These are phyloP conservation scores for Drosera capensis DNA, from an alignment of 148 eudicot species.

Conservation along the genomic window DNA sequence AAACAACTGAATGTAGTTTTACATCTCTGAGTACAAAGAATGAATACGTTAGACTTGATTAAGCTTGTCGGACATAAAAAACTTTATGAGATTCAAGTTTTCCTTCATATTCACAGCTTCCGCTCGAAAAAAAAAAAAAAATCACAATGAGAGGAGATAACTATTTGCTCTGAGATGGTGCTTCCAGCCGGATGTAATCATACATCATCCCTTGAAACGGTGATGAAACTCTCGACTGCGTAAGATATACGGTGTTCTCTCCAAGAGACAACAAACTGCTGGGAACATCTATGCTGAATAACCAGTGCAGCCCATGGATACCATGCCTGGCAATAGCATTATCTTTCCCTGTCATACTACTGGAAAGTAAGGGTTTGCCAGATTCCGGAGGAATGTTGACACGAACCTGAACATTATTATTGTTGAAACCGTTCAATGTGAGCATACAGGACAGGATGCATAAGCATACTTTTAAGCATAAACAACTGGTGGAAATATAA, in stretches of 20 bases:
- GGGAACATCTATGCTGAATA: conserved; percentile 12
- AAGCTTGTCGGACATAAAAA: too few relatives aligned
- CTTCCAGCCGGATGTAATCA: conserved; percentile 36
- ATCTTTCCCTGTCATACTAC: conserved; percentile 22
- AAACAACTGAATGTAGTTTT: too few relatives aligned
- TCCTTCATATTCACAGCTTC: too few relatives aligned
- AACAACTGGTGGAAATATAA: too few relatives aligned
- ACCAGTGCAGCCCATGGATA: conserved; percentile 23
- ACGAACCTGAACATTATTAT: conserved; percentile 23
- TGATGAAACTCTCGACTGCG: conserved; percentile 15
- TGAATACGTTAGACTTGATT: too few relatives aligned
- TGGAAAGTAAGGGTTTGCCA: conserved; percentile 13
- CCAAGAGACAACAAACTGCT: conserved; percentile 9
- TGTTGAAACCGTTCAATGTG: not conserved
- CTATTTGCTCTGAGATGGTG: conserved; percentile 7
- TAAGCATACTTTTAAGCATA: too few relatives aligned
- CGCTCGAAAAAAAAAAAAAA: too few relatives aligned
- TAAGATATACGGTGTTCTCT: conserved; percentile 15
- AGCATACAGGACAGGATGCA: not conserved
- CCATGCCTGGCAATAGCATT: conserved; percentile 40
- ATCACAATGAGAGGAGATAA: too few relatives aligned
- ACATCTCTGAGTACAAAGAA: too few relatives aligned
- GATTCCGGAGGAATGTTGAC: conserved; percentile 8
- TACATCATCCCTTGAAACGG: conserved; percentile 29
- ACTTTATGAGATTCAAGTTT: too few relatives aligned